Conservation (phyloP, 495 filamentous ascomycete species). For the Extremus antarcticus region DNA sequence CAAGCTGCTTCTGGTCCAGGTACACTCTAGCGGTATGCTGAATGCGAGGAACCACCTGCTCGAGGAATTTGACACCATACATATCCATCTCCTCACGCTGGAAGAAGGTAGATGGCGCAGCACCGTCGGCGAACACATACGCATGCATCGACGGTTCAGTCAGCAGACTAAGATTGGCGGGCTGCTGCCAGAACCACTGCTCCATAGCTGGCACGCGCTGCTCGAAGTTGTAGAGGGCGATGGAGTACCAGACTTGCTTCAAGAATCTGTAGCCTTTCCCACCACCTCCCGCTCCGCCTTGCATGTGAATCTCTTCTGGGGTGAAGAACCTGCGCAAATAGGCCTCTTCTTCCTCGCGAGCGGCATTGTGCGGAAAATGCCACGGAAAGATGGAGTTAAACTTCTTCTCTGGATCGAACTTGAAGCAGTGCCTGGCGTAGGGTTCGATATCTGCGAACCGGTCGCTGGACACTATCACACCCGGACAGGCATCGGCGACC, state of each 20-base stretch:
- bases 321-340: slow-evolving; percentile 10
- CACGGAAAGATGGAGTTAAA: slow-evolving; percentile 10
- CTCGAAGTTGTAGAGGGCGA: slow-evolving; percentile 9
- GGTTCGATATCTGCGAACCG: slow-evolving; percentile 13
- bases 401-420: slow-evolving; percentile 1
- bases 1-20: not conserved
- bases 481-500: not conserved
- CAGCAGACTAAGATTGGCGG: not conserved
- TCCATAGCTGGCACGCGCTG: slow-evolving; percentile 5
- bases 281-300: slow-evolving; percentile 7
- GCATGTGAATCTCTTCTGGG: slow-evolving; percentile 9
- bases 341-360: slow-evolving; percentile 9
- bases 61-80: slow-evolving; percentile 2
- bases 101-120: slow-evolving; percentile 8
- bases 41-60: not conserved
- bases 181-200: slow-evolving; percentile 4
- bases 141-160: slow-evolving; percentile 3
- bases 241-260: slow-evolving; percentile 16
- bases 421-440: slow-evolving; percentile 13
- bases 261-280: slow-evolving; percentile 12
- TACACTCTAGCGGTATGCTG: not conserved
- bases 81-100: not conserved
- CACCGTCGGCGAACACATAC: not conserved
- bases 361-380: slow-evolving; percentile 11
- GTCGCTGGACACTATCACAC: slow-evolving; percentile 15